Evolutionary conservation across 495 filamentous ascomycete genomes (phyloP).

Genomic region (Rusavskia elegans): DNA sequence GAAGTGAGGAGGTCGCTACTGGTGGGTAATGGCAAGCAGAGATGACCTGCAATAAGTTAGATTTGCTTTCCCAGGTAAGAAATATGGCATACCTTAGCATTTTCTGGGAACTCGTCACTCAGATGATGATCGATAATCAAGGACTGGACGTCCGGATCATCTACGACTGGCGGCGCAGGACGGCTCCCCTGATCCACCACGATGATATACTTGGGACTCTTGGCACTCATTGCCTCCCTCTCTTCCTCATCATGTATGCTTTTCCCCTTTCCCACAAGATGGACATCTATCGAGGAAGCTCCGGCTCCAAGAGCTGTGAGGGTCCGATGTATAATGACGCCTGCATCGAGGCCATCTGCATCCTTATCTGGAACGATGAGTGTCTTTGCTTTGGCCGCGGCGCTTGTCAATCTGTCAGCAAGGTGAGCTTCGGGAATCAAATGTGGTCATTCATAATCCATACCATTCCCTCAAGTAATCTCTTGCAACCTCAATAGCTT

Average conservation of each 20-base stretch:
- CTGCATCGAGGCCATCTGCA: slow-evolving; percentile 42
- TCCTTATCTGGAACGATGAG: slow-evolving; percentile 47
- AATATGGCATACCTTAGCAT: slow-evolving; percentile 10
- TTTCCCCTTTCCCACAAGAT: slow-evolving; percentile 34
- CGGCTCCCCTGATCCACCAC: slow-evolving; percentile 44
- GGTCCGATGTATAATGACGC: slow-evolving; percentile 38
- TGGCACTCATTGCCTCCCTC: slow-evolving; percentile 26
- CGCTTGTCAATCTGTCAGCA: slow-evolving; percentile 3
- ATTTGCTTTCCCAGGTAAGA: not conserved
- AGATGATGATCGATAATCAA: slow-evolving; percentile 47
- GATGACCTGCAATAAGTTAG: slow-evolving; percentile 20
- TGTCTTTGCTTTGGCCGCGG: slow-evolving; percentile 12
- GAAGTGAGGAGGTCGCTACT: slow-evolving; percentile 37
- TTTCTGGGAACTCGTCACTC: slow-evolving; percentile 33
- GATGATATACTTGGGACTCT: slow-evolving; percentile 35
- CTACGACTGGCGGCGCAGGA: slow-evolving; percentile 29
- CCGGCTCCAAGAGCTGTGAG: slow-evolving; percentile 33
- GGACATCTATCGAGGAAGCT: slow-evolving; percentile 27
- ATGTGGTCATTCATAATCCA: not conserved
- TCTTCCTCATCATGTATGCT: slow-evolving; percentile 33
- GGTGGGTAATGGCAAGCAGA: slow-evolving; percentile 40
- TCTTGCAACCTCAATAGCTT: slow-evolving; percentile 29
- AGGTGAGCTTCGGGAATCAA: not conserved
- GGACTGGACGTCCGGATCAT: slow-evolving; percentile 18
- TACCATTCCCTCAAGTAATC: slow-evolving; percentile 29